These are phyloP conservation scores for Mycena olivaceomarginata DNA, from an alignment of 768 basidiomycete genomes.

Conservation along the genomic window DNA sequence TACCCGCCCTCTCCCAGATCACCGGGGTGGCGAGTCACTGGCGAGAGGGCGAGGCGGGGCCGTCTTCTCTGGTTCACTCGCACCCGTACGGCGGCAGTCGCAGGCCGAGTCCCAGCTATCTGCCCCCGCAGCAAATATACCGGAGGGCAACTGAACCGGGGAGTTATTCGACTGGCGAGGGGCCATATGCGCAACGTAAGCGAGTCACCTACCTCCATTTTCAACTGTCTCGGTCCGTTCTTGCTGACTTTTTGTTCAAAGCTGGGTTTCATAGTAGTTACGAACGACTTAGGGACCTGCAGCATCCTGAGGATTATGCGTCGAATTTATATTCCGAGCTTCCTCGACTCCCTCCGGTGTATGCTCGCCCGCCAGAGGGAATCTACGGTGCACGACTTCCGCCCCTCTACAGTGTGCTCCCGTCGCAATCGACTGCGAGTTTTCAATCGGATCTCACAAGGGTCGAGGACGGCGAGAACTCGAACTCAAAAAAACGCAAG, in stretches of 20 bases:
- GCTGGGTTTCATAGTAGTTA: conserved; percentile 25
- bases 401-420: conserved; percentile 29
- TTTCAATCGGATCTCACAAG: conserved; percentile 19
- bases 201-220: not conserved
- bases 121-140: conserved; percentile 38
- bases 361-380: not conserved
- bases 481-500: conserved; percentile 1
- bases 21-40: conserved; percentile 46
- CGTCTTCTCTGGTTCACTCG: conserved; percentile 59
- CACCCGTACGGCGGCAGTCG: conserved; percentile 39
- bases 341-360: conserved; percentile 26
- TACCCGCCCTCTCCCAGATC: conserved; percentile 32
- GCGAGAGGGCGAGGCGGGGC: conserved; percentile 68
- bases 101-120: conserved; percentile 26
- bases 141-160: conserved; percentile 39
- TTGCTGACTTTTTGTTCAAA: conserved; percentile 21
- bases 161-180: conserved; percentile 25
- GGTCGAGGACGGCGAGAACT: conserved; percentile 26
- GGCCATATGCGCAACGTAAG: conserved; percentile 25
- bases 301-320: conserved; percentile 9
- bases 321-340: not conserved
- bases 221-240: not conserved
- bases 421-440: conserved; percentile 26
- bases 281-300: conserved; percentile 31
- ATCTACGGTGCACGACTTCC: conserved; percentile 24